phyloP scores from a whole-genome alignment of 805 yeast genomes.

The Barnettozyma sp. region DNA sequence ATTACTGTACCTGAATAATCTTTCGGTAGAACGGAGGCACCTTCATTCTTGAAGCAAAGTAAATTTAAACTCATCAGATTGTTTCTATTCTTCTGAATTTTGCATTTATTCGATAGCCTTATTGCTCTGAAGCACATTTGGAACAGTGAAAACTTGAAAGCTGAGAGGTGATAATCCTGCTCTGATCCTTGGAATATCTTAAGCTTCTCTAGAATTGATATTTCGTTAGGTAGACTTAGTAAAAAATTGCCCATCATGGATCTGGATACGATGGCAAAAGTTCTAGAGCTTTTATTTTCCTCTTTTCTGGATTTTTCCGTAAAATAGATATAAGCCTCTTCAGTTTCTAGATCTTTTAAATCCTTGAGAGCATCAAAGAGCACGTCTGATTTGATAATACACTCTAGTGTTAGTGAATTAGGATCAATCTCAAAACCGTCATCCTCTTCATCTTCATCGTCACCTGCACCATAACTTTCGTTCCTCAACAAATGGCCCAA shows the following conservation, averaged over 20 bases:
- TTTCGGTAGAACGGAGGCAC: constrained; percentile 22
- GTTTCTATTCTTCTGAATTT: constrained; percentile 44
- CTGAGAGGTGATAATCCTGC: constrained; percentile 5
- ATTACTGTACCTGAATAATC: constrained; percentile 37
- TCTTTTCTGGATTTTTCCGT: constrained; percentile 13
- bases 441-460: constrained; percentile 26
- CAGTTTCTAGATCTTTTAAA: constrained; percentile 46
- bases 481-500: constrained; percentile 16
- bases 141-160: constrained; percentile 43
- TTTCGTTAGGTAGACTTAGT: constrained; percentile 56
- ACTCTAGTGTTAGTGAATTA: constrained; percentile 35
- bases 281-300: constrained; percentile 20
- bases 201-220: constrained; percentile 55
- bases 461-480: constrained; percentile 33
- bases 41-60: constrained; percentile 28
- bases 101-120: constrained; percentile 43
- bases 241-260: constrained; percentile 73
- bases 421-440: constrained; percentile 8
- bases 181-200: constrained; percentile 23
- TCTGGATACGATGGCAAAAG: constrained; percentile 47
- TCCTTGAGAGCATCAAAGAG: constrained; percentile 50
- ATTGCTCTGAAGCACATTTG: constrained; percentile 43
- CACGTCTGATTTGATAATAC: constrained; percentile 46
- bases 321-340: constrained; percentile 39
- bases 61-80: constrained; percentile 39